These are phyloP conservation scores for Coemansia sp. DNA, from an alignment of 192 early-diverging fungal species.

Conservation along the genomic window DNA sequence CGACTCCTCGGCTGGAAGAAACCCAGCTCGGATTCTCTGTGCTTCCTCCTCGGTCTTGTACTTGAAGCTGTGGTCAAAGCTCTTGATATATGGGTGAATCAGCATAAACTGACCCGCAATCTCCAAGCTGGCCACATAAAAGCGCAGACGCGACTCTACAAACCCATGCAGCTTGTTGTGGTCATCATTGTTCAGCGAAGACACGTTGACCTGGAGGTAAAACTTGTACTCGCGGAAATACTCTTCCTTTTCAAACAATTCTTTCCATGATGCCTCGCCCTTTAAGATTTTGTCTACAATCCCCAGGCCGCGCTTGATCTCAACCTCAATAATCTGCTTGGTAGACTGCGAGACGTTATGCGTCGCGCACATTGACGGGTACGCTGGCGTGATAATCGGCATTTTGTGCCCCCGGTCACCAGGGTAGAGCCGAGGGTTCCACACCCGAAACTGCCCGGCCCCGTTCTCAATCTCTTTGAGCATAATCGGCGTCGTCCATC, in stretches of 20 bases:
- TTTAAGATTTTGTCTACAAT: slow-evolving; percentile 76
- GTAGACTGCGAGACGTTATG: slow-evolving; percentile 95
- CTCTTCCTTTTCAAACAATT: slow-evolving; percentile 83
- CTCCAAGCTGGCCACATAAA: slow-evolving; percentile 84
- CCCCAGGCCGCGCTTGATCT: slow-evolving; percentile 79
- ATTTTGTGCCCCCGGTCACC: slow-evolving; percentile 82
- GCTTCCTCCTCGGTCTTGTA: slow-evolving; percentile 69
- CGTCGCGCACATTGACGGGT: slow-evolving; percentile 97
- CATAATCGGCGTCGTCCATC: slow-evolving; percentile 91
- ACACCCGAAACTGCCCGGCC: slow-evolving; percentile 81
- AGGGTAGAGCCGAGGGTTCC: slow-evolving; percentile 91
- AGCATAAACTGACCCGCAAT: slow-evolving; percentile 64
- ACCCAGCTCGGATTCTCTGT: slow-evolving; percentile 66
- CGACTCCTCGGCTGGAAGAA: slow-evolving; percentile 7
- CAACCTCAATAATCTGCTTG: slow-evolving; percentile 73
- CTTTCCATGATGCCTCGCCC: slow-evolving; percentile 73
- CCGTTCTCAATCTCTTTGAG: slow-evolving; percentile 87
- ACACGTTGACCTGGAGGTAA: slow-evolving; percentile 88
- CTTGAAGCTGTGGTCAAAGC: slow-evolving; percentile 68
- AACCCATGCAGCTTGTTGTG: slow-evolving; percentile 84
- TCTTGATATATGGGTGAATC: slow-evolving; percentile 91
- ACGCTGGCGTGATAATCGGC: slow-evolving; percentile 99
- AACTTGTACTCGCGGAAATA: slow-evolving; percentile 86
- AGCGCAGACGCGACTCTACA: slow-evolving; percentile 89
- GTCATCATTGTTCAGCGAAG: slow-evolving; percentile 68